Base-by-base conservation (phyloP, 2,329 filamentous ascomycete genomes). In the Microthyrium microscopicum region DNA sequence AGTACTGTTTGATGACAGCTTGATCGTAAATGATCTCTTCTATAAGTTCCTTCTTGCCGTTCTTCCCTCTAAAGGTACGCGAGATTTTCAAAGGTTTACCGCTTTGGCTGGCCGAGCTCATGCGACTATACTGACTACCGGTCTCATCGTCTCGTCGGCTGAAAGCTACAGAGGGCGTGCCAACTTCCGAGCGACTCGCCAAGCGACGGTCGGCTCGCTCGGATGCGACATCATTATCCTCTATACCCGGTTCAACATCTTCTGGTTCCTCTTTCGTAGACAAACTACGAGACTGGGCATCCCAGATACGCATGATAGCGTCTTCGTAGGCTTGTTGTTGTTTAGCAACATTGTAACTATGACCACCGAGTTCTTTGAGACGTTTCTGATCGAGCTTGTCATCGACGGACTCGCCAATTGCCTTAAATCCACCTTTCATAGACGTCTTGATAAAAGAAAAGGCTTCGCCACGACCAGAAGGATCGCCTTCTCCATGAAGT, bases 381-480 rank as follows among this genome's bases (percentile, higher is more conserved):
- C 62, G 60, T 46, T 89, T 87, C 12, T 80, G 80, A 49, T 85
- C 81, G 41, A 89, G 73, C 51, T 85, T 82, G 40, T 85, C 79
- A 47, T 83, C 79, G 40, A 85, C 81, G 47, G 82, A 85, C 52
- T 93, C 83, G 15, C 83, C 84, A 18, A 91, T 70, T 15, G 84
- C 78, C 49, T 85, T 82, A 54, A 94, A 98, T 0, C 89, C 89
- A 40, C 89, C 89, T 56, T 98, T 98, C 89, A 98, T 98, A 1
- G 83, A 92, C 0, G 85, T 94, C 49, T 89, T 84, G 53, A 98
- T 85, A 54, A 98, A 94, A 51, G 82, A 94, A 61, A 95, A 93
- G 3, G 82, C 89, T 39, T 94, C 74, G 2, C 89, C 89, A 46
- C 85, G 79, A 17, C 84, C 84, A 1, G 87, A 93, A 3, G 89